Percentiles rank a stretch among this genome's conserved stretches.
Evolutionary conservation across 306 rosid genomes (phyloP).

Genomic region (Luffa acutangula): DNA sequence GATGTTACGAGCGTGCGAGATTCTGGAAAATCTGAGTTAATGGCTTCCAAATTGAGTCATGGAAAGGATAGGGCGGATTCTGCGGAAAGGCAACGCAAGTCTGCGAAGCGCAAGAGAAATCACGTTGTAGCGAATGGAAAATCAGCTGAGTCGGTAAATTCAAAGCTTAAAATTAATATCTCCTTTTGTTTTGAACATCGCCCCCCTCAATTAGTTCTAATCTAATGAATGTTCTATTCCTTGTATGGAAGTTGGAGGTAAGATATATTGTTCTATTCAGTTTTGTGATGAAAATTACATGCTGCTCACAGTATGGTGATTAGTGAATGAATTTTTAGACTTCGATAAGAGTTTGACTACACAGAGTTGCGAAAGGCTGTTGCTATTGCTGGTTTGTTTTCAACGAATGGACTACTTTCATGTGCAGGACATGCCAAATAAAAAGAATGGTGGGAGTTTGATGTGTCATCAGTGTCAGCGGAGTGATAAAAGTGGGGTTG

Average conservation of each 20-base stretch:
- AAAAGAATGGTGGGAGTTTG: constrained; percentile 37
- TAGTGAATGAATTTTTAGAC: not conserved
- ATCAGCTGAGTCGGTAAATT: constrained; percentile 15
- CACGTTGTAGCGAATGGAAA: not conserved
- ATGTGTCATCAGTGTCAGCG: constrained; percentile 75
- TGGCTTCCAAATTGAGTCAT: not conserved
- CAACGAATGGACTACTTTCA: not conserved
- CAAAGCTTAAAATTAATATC: not conserved
- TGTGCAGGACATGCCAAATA: constrained; percentile 3
- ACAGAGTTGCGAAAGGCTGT: not conserved
- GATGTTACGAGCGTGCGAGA: not conserved
- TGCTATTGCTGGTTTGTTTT: not conserved
- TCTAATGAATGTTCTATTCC: not conserved
- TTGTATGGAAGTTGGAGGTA: not conserved
- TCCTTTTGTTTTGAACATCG: not conserved
- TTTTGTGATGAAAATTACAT: not conserved
- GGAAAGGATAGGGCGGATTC: not conserved
- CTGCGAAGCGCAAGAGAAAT: constrained; percentile 4
- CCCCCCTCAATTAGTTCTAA: not conserved
- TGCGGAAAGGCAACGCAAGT: not conserved
- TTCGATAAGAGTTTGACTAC: not conserved
- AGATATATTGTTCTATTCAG: not conserved
- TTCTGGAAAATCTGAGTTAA: not conserved
- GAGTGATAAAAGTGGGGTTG: constrained; percentile 50
- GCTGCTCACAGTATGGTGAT: not conserved